phyloP scores from a whole-genome alignment of 2,329 filamentous ascomycete genomes.

The Beauveria varroae region DNA sequence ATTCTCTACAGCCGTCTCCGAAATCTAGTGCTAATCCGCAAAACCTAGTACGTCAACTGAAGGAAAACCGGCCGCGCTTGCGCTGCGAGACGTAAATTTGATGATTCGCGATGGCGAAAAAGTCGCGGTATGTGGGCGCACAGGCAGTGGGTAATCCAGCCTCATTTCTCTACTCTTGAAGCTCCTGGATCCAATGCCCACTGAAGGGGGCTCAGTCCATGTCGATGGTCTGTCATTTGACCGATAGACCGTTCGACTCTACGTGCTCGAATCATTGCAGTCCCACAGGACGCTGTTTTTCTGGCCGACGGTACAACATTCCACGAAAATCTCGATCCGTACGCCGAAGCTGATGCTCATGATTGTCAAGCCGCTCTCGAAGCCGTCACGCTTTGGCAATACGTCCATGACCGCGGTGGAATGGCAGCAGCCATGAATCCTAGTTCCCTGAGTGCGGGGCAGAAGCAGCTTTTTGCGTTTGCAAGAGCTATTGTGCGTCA shows the following conservation, averaged over 20 bases:
- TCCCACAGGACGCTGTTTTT: conserved; percentile 14
- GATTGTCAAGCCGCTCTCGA: background rate
- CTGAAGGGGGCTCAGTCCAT: no score
- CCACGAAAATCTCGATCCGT: background rate
- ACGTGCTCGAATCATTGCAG: conserved; percentile 12
- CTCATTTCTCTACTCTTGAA: conserved; percentile 4
- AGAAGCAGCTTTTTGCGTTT: conserved; percentile 8
- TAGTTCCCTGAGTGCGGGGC: conserved; percentile 1
- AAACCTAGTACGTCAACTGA: no score
- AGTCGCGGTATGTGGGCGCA: conserved; percentile 5
- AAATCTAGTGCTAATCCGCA: no score
- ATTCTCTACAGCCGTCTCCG: no score
- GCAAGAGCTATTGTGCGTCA: background rate
- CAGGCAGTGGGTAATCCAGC: conserved; percentile 8
- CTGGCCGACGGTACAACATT: background rate
- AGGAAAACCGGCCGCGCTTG: no score
- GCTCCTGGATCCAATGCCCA: background rate
- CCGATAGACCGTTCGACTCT: conserved; percentile 8
- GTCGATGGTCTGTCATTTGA: no score
- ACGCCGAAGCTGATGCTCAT: background rate
- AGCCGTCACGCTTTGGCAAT: background rate
- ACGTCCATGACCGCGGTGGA: background rate
- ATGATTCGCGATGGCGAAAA: conserved; percentile 20
- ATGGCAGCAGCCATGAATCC: background rate
- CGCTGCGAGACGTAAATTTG: conserved; percentile 15